Percentiles rank a stretch among this genome's conserved stretches.
Evolutionary conservation across 2,329 filamentous ascomycete species (phyloP).

Genomic region (Bipolaris zeicola): DNA sequence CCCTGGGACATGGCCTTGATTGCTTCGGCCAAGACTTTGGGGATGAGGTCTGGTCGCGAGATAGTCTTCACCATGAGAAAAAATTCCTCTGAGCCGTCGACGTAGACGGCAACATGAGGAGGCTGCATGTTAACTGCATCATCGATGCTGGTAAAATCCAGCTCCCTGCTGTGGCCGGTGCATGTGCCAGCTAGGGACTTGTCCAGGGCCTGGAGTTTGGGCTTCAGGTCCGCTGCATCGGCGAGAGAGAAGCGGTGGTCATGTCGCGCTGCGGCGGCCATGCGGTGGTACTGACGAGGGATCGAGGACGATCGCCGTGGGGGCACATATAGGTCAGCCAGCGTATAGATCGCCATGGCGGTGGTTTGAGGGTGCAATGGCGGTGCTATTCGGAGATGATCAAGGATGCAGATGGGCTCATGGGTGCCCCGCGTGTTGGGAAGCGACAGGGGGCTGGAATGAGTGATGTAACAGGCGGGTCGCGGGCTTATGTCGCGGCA

Average conservation of each 20-base stretch:
- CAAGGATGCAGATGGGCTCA: neutral
- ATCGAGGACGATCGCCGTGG: constrained; percentile 12
- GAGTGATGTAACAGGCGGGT: constrained; percentile 14
- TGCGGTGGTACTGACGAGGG: constrained; percentile 12
- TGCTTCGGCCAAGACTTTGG: constrained; percentile 25
- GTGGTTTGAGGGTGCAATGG: neutral
- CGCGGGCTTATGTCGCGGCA: constrained; percentile 4
- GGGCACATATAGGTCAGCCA: constrained; percentile 3
- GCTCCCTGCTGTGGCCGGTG: constrained; percentile 3
- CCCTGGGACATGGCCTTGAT: constrained; percentile 21
- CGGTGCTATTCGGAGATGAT: neutral
- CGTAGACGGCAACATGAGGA: constrained; percentile 18
- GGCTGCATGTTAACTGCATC: constrained; percentile 12
- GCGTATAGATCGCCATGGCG: constrained; percentile 14
- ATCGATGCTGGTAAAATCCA: constrained; percentile 4
- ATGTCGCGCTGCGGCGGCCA: constrained; percentile 3
- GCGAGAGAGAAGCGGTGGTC: constrained; percentile 21
- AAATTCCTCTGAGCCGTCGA: constrained; percentile 27
- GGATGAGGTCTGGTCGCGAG: constrained; percentile 25
- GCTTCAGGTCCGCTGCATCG: constrained; percentile 25
- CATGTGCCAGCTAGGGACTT: constrained; percentile 9
- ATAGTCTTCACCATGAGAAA: constrained; percentile 23
- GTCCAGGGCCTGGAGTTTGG: constrained; percentile 29
- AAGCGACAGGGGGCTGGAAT: neutral
- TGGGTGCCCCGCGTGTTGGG: constrained; percentile 9